Percentiles rank a stretch among this genome's conserved stretches.
Conservation (phyloP, 2,329 filamentous ascomycete genomes). For the Botrytis aclada region DNA sequence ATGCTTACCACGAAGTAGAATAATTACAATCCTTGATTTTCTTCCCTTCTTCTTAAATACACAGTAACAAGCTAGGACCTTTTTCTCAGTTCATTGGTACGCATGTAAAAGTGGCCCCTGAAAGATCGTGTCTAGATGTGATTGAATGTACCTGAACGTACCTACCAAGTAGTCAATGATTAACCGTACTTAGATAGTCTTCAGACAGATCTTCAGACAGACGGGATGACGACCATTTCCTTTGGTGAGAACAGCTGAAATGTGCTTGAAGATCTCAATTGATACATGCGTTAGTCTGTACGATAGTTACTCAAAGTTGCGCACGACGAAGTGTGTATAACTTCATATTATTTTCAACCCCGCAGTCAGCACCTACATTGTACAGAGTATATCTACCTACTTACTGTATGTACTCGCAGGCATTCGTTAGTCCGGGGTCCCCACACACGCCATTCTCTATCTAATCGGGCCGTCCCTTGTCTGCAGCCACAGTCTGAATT, state of each 20-base stretch:
- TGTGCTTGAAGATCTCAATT: neutral
- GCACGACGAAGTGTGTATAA: neutral
- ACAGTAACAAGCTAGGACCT: neutral
- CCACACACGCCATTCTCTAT: neutral
- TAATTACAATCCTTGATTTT: neutral
- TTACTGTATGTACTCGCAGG: too few relatives aligned
- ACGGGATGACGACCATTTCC: neutral
- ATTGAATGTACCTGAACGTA: neutral
- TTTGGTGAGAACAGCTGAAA: neutral
- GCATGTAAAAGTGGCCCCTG: constrained; percentile 10
- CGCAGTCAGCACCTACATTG: neutral
- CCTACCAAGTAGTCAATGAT: neutral
- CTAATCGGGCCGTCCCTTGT: constrained; percentile 8
- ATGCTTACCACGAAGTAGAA: neutral
- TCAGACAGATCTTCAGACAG: neutral
- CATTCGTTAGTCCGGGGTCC: neutral
- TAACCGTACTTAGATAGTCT: neutral
- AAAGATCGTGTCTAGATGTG: constrained; percentile 8
- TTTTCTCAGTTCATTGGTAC: constrained; percentile 8
- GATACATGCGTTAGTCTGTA: neutral
- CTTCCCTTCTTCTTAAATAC: neutral
- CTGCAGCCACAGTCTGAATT: neutral
- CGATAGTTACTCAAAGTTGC: neutral
- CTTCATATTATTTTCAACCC: neutral
- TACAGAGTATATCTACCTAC: too few relatives aligned